phyloP scores from a whole-genome alignment of 2,329 filamentous ascomycete genomes.

The Neonectria neomacrospora region DNA sequence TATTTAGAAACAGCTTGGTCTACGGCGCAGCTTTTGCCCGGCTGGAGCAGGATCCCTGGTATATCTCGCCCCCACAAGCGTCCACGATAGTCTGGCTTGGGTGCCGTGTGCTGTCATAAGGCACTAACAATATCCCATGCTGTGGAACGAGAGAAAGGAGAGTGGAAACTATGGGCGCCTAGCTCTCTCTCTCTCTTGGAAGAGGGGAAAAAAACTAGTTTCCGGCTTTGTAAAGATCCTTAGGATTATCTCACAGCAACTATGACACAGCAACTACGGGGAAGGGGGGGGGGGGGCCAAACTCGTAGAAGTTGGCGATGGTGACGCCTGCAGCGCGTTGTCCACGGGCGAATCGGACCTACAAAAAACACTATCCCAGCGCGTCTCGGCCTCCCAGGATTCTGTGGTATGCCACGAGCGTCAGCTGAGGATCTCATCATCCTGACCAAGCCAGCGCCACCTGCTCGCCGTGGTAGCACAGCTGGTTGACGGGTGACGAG shows the following conservation, averaged over 20 bases:
- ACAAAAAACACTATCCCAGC: constrained; percentile 13
- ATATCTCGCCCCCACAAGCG: constrained; percentile 30
- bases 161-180: constrained; percentile 15
- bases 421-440: constrained; percentile 36
- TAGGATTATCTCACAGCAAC: not conserved
- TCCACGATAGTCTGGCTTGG: constrained; percentile 15
- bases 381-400: not conserved
- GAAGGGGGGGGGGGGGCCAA: constrained; percentile 19
- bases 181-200: constrained; percentile 14
- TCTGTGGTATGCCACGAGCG: not conserved
- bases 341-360: constrained; percentile 16
- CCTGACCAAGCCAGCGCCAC: constrained; percentile 27
- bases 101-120: constrained; percentile 27
- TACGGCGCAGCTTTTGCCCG: constrained; percentile 16
- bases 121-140: constrained; percentile 39
- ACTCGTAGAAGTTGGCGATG: constrained; percentile 12
- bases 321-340: constrained; percentile 7
- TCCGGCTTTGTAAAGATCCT: not conserved
- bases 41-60: constrained; percentile 33
- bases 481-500: constrained; percentile 25
- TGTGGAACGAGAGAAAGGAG: constrained; percentile 38
- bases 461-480: constrained; percentile 32
- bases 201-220: constrained; percentile 1
- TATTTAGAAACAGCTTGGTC: constrained; percentile 29
- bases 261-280: not conserved